These are phyloP conservation scores for Stenocarpella maydis DNA, from an alignment of 2,329 filamentous ascomycete genomes.

Conservation along the genomic window DNA sequence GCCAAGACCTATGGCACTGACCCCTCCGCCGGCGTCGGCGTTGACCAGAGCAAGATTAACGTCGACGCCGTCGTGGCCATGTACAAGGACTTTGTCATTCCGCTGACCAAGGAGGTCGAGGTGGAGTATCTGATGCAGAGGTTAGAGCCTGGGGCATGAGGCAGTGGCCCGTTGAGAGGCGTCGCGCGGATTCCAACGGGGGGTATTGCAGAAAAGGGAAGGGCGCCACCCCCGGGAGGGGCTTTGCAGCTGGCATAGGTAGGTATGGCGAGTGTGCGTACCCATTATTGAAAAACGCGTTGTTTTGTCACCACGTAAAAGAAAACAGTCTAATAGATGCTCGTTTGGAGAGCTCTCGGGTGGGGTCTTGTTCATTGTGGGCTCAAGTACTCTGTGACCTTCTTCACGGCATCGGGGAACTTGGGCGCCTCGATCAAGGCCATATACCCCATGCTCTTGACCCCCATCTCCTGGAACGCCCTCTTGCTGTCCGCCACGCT, in stretches of 20 bases:
- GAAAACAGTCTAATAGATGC: slow-evolving; percentile 2
- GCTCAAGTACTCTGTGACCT: slow-evolving; percentile 76
- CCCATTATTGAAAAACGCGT: not conserved
- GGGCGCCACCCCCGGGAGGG: not conserved
- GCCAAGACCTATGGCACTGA: slow-evolving; percentile 93
- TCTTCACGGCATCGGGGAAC: slow-evolving; percentile 79
- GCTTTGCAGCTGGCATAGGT: not conserved
- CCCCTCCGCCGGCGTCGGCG: slow-evolving; percentile 68
- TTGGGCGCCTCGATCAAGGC: slow-evolving; percentile 84
- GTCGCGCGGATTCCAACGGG: not conserved
- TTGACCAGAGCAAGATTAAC: slow-evolving; percentile 81
- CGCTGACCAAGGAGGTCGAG: slow-evolving; percentile 96
- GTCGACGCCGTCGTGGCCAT: slow-evolving; percentile 89
- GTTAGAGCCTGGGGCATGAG: slow-evolving; percentile 57
- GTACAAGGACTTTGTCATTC: slow-evolving; percentile 94
- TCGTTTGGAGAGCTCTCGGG: not conserved
- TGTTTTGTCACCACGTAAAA: not conserved
- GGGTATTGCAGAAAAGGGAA: slow-evolving; percentile 1
- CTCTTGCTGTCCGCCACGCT: slow-evolving; percentile 88
- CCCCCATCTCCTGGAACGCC: slow-evolving; percentile 91
- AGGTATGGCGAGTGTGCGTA: not conserved
- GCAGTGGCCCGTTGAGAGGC: not conserved
- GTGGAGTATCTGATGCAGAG: slow-evolving; percentile 98
- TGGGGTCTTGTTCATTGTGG: slow-evolving; percentile 49
- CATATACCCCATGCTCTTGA: slow-evolving; percentile 84